Conservation (phyloP, 352 stramenopile genomes). For the Phytophthora macrochlamydospora region DNA sequence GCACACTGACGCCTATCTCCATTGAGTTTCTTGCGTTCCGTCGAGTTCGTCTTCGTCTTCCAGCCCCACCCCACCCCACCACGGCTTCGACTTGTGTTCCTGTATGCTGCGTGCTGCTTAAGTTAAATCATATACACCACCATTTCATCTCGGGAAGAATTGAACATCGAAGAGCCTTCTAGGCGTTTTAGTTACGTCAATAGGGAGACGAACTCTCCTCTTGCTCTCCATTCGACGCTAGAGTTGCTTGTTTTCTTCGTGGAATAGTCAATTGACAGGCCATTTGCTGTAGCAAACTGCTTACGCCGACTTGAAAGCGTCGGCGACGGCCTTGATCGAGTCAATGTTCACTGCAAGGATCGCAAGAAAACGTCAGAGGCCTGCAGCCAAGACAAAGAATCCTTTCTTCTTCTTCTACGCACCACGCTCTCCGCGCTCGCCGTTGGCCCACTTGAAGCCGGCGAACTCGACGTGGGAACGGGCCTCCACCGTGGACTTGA, state of each 20-base stretch:
- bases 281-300: constrained; percentile 3
- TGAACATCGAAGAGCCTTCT: constrained; percentile 24
- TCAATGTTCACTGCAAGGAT: constrained; percentile 59
- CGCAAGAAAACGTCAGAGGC: constrained; percentile 2
- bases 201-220: constrained; percentile 8
- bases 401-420: constrained; percentile 15
- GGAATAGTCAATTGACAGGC: constrained; percentile 3
- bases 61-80: background rate
- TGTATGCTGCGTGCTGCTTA: constrained; percentile 13
- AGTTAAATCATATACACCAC: constrained; percentile 23
- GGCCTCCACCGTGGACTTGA: constrained; percentile 81
- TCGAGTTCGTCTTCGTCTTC: constrained; percentile 7
- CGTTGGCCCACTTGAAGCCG: constrained; percentile 86
- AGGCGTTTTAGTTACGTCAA: constrained; percentile 37
- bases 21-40: constrained; percentile 23
- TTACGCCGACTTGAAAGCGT: constrained; percentile 82
- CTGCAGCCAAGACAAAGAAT: background rate
- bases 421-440: constrained; percentile 80
- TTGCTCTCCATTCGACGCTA: constrained; percentile 9
- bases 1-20: constrained; percentile 30
- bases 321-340: constrained; percentile 84
- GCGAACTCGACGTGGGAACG: constrained; percentile 84
- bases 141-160: constrained; percentile 2
- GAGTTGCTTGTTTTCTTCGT: constrained; percentile 21
- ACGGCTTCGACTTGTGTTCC: too few relatives aligned